Base-by-base conservation (phyloP, 352 stramenopile genomes). In the Pelagophyceae sp. region DNA sequence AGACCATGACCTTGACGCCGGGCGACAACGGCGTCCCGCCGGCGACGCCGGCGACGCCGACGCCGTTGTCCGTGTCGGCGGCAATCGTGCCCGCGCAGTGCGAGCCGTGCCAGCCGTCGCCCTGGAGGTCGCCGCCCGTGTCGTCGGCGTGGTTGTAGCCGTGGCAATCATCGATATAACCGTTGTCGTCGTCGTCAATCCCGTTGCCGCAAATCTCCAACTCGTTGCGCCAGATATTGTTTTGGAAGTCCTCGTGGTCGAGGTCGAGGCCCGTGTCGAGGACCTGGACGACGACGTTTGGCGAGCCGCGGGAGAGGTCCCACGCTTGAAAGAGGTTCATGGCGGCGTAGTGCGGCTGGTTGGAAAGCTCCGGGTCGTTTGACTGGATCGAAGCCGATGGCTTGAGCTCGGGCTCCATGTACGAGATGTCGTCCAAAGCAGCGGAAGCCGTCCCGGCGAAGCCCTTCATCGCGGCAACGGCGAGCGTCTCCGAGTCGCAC, bases 181-280 rank as follows among this genome's bases (percentile, higher is more conserved):
- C 63, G 63, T 72, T 38, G 63, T 32, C 35, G 35, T 72, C 63
- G 63, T 72, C 63, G 35, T 38, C 63, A 27, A 38, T 5, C 11
- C 63, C 63, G 63, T 72, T 72, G 63, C n/a, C 63, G 63, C 63
- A 72, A 15, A 72, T 45, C 63, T 72, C 63, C 11, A n/a, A n/a
- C 6, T n/a, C 29, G 63, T 72, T 72, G 29, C 40, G 6, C 63
- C 63, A 72, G 63, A 72, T 72, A 25, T 65, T 65, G 6, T 29
- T 33, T 27, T 65, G 61, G 58, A 65, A 27, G 58, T 65, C 58
- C 15, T 15, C 15, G 58, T 65, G 58, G 15, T 6, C 58, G 15
- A 65, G 17, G 23, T 65, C 29, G 58, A 65, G 15, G 17, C 50
- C 50, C 50, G 50, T 60, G 50, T 60, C 50, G 17, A 60, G 50